Base-by-base conservation (phyloP, 2,329 filamentous ascomycete species). In the Penicillium sp. region DNA sequence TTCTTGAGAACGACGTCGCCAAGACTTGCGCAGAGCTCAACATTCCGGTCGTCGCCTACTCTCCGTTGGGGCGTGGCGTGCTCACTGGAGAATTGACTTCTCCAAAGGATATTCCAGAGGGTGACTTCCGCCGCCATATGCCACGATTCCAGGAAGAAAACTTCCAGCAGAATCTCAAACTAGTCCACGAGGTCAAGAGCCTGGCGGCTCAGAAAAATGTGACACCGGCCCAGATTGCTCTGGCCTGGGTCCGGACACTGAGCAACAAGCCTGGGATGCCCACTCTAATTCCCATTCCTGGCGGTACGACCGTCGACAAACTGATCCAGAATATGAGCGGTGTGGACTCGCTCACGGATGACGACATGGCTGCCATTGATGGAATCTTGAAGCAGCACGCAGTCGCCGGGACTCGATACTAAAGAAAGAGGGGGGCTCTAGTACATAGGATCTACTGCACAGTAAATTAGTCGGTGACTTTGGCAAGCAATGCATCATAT, bases 11-110 rank as follows among this genome's bases (percentile, higher is more conserved):
- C 51, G 81, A 76, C 13, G 73, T 84, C 1, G 77, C 78, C 2
- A 61, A 71, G 45, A 72, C 76, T 1, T 83, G 81, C 52, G 75
- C 72, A 1, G 76, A 81, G 61, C 66, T 81, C 1, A 68, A 70
- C 27, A 83, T 84, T 44, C 79, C 80, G 0, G 69, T 84, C 38
- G 65, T 82, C 8, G 76, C 76, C 2, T 83, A 84, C 68, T 79
- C 77, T 41, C 81, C 82, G 2, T 71, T 84, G 1, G 77, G 79
- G 24, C 69, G 76, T 6, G 82, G 82, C 1, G 77, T 81, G 52
- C 57, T 81, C 45, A 73, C 76, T 0, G 77, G 77, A 7, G 62
- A 74, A 40, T 69, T 79, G 58, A 74, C 67, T 48, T 73, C 63
- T 8, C 40, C 62, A 2, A 59, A 70, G 4, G 76, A 80, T 48